These are phyloP conservation scores for Cercospora beticola DNA, from an alignment of 2,329 filamentous ascomycete species.

Conservation along the genomic window DNA sequence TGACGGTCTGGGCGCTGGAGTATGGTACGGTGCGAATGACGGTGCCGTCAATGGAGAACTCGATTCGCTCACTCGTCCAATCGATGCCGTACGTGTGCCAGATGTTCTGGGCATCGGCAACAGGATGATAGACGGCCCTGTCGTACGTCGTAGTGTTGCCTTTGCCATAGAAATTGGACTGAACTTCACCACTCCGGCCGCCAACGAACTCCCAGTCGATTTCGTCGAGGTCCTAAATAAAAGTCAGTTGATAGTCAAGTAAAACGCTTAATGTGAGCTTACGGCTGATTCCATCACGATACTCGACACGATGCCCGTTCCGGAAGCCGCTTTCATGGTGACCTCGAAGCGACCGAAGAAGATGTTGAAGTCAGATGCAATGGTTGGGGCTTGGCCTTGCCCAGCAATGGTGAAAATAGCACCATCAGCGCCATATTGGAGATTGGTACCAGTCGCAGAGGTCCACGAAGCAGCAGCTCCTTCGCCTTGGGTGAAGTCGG, in stretches of 20 bases:
- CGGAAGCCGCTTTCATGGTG: constrained; percentile 70
- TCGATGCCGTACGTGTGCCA: constrained; percentile 70
- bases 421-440: constrained; percentile 62
- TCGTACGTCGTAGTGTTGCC: constrained; percentile 70
- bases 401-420: constrained; percentile 70
- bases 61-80: constrained; percentile 67
- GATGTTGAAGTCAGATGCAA: constrained; percentile 67
- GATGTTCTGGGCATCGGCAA: constrained; percentile 60
- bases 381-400: constrained; percentile 69
- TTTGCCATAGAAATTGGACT: constrained; percentile 76
- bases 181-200: constrained; percentile 58
- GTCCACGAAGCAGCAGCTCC: constrained; percentile 62
- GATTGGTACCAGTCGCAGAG: constrained; percentile 62
- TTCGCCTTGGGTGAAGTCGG: constrained; percentile 54
- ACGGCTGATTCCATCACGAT: constrained; percentile 76
- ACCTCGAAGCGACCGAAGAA: constrained; percentile 81
- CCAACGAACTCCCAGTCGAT: constrained; percentile 84
- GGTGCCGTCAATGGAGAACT: constrained; percentile 69
- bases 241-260: neutral
- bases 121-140: constrained; percentile 49
- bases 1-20: constrained; percentile 58
- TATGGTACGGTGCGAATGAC: constrained; percentile 68
- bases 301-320: constrained; percentile 72
- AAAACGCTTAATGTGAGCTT: neutral
- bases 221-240: constrained; percentile 66